Percentiles rank a stretch among this genome's conserved stretches.
These are phyloP conservation scores for Vaccinium myrtillus DNA, from an alignment of 148 eudicot genomes.

Conservation along the genomic window DNA sequence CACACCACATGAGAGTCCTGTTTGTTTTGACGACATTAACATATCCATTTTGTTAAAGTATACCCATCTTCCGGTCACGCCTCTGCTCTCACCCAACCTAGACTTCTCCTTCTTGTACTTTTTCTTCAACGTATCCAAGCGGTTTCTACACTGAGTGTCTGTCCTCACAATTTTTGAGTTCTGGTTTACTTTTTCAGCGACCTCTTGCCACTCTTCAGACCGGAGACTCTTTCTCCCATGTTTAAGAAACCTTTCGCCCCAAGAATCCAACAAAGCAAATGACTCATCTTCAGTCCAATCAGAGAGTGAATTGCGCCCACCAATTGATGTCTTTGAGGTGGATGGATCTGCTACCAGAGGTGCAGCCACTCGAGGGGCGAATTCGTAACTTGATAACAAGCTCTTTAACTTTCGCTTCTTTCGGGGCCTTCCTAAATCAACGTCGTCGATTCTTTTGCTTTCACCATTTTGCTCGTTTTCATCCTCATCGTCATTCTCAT, in stretches of 20 bases:
- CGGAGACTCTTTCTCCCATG: slow-evolving; percentile 71
- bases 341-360: slow-evolving; percentile 28
- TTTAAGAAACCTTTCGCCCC: slow-evolving; percentile 67
- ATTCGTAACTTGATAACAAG: slow-evolving; percentile 64
- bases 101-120: slow-evolving; percentile 70
- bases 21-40: slow-evolving; percentile 40
- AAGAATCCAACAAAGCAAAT: slow-evolving; percentile 59
- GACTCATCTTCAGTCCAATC: slow-evolving; percentile 84
- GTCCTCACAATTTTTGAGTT: slow-evolving; percentile 55
- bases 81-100: slow-evolving; percentile 24
- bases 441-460: slow-evolving; percentile 17
- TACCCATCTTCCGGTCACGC: slow-evolving; percentile 51
- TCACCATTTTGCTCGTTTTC: slow-evolving; percentile 21
- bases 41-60: slow-evolving; percentile 68
- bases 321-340: slow-evolving; percentile 35
- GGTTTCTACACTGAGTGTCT: slow-evolving; percentile 69
- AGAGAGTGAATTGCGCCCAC: slow-evolving; percentile 46
- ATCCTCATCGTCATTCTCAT: slow-evolving; percentile 29
- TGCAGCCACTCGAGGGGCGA: slow-evolving; percentile 64
- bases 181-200: slow-evolving; percentile 59
- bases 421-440: slow-evolving; percentile 30
- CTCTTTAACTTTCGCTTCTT: slow-evolving; percentile 68
- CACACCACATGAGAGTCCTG: slow-evolving; percentile 57
- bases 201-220: slow-evolving; percentile 80
- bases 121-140: slow-evolving; percentile 72